phyloP scores from a whole-genome alignment of 768 basidiomycete genomes.

The Tephrocybe sp. region DNA sequence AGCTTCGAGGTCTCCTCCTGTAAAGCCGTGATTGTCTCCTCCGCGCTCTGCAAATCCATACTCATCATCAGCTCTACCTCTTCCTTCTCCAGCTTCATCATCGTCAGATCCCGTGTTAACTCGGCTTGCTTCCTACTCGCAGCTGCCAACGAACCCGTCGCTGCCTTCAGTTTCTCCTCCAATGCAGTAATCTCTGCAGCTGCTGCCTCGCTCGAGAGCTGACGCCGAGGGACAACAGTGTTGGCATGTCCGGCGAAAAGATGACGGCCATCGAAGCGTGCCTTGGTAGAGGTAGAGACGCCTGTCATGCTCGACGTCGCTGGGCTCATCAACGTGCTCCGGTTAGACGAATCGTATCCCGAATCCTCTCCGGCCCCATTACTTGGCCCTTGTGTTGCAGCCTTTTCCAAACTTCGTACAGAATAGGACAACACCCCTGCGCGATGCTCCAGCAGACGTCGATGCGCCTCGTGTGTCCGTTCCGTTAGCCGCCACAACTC shows the following conservation, averaged over 20 bases:
- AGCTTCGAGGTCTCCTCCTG: constrained; percentile 55
- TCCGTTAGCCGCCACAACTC: constrained; percentile 72
- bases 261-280: constrained; percentile 79
- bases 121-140: constrained; percentile 65
- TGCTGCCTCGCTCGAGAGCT: constrained; percentile 42
- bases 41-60: constrained; percentile 65
- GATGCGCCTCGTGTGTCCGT: constrained; percentile 60
- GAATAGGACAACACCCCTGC: constrained; percentile 78
- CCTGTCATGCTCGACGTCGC: constrained; percentile 42
- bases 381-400: constrained; percentile 26
- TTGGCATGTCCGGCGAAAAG: constrained; percentile 82
- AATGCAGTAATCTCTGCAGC: constrained; percentile 48
- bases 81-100: constrained; percentile 66
- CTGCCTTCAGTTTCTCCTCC: constrained; percentile 65
- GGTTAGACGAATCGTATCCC: constrained; percentile 52
- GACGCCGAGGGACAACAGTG: constrained; percentile 55
- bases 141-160: constrained; percentile 54
- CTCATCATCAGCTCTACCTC: constrained; percentile 64
- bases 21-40: constrained; percentile 61
- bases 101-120: constrained; percentile 59
- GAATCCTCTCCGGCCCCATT: constrained; percentile 40
- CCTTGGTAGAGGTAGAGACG: constrained; percentile 40
- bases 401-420: constrained; percentile 64
- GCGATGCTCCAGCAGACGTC: constrained; percentile 75
- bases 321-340: constrained; percentile 53